A percentile compares a stretch with the other conserved stretches of the same genome.
Conservation (phyloP, 306 rosid species). For the Betula pendula region DNA sequence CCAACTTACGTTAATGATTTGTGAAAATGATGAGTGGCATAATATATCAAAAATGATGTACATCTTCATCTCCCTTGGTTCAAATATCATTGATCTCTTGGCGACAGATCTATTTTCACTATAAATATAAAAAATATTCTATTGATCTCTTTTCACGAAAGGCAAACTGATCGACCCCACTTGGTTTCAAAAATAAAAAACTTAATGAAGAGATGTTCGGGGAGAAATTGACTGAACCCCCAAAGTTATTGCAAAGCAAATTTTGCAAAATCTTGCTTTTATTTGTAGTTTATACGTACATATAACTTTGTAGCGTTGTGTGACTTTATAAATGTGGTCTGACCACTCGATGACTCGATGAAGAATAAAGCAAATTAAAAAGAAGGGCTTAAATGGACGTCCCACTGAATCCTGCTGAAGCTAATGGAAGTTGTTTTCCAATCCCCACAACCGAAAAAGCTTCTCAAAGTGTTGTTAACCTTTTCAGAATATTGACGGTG, state of each 20-base stretch:
- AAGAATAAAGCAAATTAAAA: slow-evolving; percentile 1
- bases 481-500: background rate
- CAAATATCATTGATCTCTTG: too few species aligned
- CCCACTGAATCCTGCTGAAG: background rate
- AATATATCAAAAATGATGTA: too few species aligned
- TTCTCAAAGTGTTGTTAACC: slow-evolving; percentile 7
- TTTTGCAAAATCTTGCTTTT: background rate
- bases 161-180: slow-evolving; percentile 9
- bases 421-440: slow-evolving; percentile 23
- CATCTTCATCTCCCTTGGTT: too few species aligned
- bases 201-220: background rate
- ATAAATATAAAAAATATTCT: background rate
- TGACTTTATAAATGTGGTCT: background rate
- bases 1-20: too few species aligned
- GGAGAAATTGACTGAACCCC: too few species aligned
- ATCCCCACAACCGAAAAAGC: slow-evolving; percentile 27
- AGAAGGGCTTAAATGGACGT: background rate
- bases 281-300: background rate
- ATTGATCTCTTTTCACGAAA: slow-evolving; percentile 2
- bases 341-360: background rate
- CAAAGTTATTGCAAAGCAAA: background rate
- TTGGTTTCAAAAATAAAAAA: background rate
- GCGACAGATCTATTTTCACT: too few species aligned
- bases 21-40: too few species aligned
- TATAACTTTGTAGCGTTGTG: background rate